phyloP scores from a whole-genome alignment of 2,329 filamentous ascomycete species.

The Aspergillus uvarum region DNA sequence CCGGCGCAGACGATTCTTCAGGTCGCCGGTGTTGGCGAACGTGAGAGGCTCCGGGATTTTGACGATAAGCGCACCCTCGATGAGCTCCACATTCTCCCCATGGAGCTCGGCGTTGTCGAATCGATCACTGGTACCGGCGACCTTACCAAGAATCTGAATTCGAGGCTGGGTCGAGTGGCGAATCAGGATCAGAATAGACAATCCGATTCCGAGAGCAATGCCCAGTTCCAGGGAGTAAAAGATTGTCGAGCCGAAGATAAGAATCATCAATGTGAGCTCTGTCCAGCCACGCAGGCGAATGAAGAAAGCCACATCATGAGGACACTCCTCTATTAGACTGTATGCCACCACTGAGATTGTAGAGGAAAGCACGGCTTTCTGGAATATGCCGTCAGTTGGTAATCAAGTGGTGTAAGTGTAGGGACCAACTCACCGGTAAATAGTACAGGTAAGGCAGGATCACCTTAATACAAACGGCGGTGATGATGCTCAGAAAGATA shows the following conservation, averaged over 20 bases:
- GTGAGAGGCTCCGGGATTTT: constrained; percentile 97
- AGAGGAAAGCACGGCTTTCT: constrained; percentile 90
- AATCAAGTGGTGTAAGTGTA: background rate
- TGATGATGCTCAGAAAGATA: constrained; percentile 79
- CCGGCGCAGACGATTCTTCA: constrained; percentile 78
- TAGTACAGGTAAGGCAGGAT: constrained; percentile 92
- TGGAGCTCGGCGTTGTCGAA: constrained; percentile 83
- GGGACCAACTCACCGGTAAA: constrained; percentile 68
- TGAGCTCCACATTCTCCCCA: constrained; percentile 74
- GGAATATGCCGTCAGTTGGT: constrained; percentile 8
- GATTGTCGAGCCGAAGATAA: constrained; percentile 88
- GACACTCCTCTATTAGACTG: constrained; percentile 91
- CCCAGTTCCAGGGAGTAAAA: constrained; percentile 93
- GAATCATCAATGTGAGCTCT: constrained; percentile 80
- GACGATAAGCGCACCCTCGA: constrained; percentile 90
- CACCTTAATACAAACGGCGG: constrained; percentile 76
- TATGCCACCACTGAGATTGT: constrained; percentile 96
- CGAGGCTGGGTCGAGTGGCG: constrained; percentile 86
- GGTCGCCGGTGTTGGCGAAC: constrained; percentile 91
- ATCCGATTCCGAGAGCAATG: constrained; percentile 88
- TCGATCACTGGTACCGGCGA: constrained; percentile 71
- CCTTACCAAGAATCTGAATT: constrained; percentile 91
- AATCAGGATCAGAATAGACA: constrained; percentile 87
- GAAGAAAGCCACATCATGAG: constrained; percentile 90
- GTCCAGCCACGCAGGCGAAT: constrained; percentile 78